phyloP scores from a whole-genome alignment of 2,329 filamentous ascomycete genomes.

The Emmonsia crescens region DNA sequence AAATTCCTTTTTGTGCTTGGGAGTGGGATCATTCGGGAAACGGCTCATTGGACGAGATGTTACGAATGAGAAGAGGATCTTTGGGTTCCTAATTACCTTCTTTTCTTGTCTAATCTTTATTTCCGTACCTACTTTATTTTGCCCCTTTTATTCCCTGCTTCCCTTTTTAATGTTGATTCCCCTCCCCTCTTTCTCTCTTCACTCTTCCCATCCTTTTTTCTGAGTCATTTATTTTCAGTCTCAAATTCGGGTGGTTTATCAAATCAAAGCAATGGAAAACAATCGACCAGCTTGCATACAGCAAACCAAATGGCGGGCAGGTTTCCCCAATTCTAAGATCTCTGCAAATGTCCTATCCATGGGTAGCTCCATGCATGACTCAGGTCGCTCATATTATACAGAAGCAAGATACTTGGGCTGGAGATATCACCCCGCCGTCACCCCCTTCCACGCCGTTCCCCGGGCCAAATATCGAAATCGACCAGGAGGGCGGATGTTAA shows the following conservation, averaged over 20 bases:
- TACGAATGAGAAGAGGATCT: not conserved
- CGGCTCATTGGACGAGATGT: not conserved
- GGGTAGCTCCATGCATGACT: not conserved
- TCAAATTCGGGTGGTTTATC: slow-evolving; percentile 1
- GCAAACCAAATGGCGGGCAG: not conserved
- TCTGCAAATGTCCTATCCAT: too few relatives aligned
- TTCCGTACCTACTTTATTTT: slow-evolving; percentile 9
- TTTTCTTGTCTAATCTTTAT: slow-evolving; percentile 14
- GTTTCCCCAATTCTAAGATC: not conserved
- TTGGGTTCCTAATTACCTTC: not conserved
- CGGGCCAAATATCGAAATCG: not conserved
- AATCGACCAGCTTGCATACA: not conserved
- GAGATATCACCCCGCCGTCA: not conserved
- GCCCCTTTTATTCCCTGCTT: not conserved
- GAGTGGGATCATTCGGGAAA: slow-evolving; percentile 5
- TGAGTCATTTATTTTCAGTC: not conserved
- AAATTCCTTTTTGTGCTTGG: not conserved
- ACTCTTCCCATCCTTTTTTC: not conserved
- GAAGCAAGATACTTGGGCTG: not conserved
- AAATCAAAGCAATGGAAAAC: not conserved
- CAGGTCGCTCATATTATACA: not conserved
- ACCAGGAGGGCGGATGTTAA: not conserved
- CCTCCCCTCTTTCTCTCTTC: not conserved
- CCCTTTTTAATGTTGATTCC: not conserved
- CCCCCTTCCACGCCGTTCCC: not conserved